Evolutionary conservation across 2,329 filamentous ascomycete species (phyloP).

Genomic region (Pseudogymnoascus sp.): DNA sequence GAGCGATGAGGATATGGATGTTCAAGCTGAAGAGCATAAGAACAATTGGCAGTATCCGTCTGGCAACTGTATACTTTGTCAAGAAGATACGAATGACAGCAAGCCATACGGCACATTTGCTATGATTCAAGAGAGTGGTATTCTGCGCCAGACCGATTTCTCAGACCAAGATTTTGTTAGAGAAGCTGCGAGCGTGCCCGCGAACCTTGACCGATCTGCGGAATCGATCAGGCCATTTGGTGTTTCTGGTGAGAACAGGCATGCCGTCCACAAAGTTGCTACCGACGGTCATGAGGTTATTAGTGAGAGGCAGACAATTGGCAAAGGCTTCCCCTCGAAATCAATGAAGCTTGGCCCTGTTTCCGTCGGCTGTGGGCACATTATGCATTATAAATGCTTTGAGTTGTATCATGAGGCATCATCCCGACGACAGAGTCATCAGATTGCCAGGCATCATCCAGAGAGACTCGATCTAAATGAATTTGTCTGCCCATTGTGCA

Average conservation of each 20-base stretch:
- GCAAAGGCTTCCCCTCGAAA: constrained; percentile 74
- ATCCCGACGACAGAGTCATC: constrained; percentile 72
- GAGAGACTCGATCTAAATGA: constrained; percentile 73
- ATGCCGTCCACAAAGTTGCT: constrained; percentile 67
- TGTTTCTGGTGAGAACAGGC: constrained; percentile 77
- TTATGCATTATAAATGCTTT: constrained; percentile 97
- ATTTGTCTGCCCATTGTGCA: constrained; percentile 94
- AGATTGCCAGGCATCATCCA: constrained; percentile 90
- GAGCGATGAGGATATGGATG: constrained; percentile 58
- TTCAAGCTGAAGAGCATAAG: constrained; percentile 53
- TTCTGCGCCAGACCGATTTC: constrained; percentile 79
- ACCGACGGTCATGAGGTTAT: constrained; percentile 61
- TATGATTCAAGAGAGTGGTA: constrained; percentile 74
- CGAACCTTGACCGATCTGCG: constrained; percentile 75
- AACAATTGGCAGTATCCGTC: constrained; percentile 84
- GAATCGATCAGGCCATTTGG: constrained; percentile 82
- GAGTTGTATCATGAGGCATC: constrained; percentile 84
- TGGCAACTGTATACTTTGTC: constrained; percentile 91
- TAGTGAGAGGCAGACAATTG: constrained; percentile 71
- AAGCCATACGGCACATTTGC: constrained; percentile 90
- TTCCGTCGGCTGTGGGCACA: constrained; percentile 87
- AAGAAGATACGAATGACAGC: constrained; percentile 88
- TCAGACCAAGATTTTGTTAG: constrained; percentile 74
- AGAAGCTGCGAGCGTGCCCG: constrained; percentile 71
- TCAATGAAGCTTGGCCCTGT: constrained; percentile 66